Conservation (phyloP, 805 yeast species). For the Sugiyamaella smithiae region DNA sequence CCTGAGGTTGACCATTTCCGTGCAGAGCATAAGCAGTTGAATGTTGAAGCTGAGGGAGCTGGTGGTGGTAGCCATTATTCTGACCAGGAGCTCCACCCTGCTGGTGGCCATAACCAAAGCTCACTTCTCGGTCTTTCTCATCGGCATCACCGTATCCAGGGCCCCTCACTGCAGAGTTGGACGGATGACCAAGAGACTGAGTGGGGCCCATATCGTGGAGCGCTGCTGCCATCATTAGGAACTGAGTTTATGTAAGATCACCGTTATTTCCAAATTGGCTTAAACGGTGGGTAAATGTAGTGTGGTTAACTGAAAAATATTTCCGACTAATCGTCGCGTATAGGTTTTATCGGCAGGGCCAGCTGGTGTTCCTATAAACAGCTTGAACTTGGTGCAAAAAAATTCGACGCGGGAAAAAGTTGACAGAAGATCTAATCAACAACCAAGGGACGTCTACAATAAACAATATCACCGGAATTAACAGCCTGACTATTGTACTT, state of each 20-base stretch:
- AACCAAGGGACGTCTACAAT: too few relatives aligned
- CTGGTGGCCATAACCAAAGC: background rate
- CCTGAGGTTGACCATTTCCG: background rate
- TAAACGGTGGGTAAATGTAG: too few relatives aligned
- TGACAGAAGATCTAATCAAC: too few relatives aligned
- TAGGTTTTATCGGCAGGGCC: background rate
- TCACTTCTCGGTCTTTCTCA: slow-evolving; percentile 2
- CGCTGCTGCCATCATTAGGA: slow-evolving; percentile 15
- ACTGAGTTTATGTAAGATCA: too few relatives aligned
- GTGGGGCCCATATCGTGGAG: slow-evolving; percentile 15
- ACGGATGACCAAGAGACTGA: slow-evolving; percentile 1
- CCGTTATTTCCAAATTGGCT: too few relatives aligned
- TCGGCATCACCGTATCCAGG: slow-evolving; percentile 3
- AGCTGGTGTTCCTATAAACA: background rate
- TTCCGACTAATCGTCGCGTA: too few relatives aligned
- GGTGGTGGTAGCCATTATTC: background rate
- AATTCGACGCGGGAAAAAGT: background rate
- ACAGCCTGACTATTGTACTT: too few relatives aligned
- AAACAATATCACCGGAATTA: too few relatives aligned
- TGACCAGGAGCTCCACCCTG: background rate
- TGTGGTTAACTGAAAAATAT: too few relatives aligned
- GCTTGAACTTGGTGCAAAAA: background rate
- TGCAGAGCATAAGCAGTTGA: background rate
- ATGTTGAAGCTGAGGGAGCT: slow-evolving; percentile 11
- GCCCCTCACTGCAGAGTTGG: background rate